phyloP scores from a whole-genome alignment of 2,329 filamentous ascomycete genomes.

The Sporothrix brunneoviolacea region DNA sequence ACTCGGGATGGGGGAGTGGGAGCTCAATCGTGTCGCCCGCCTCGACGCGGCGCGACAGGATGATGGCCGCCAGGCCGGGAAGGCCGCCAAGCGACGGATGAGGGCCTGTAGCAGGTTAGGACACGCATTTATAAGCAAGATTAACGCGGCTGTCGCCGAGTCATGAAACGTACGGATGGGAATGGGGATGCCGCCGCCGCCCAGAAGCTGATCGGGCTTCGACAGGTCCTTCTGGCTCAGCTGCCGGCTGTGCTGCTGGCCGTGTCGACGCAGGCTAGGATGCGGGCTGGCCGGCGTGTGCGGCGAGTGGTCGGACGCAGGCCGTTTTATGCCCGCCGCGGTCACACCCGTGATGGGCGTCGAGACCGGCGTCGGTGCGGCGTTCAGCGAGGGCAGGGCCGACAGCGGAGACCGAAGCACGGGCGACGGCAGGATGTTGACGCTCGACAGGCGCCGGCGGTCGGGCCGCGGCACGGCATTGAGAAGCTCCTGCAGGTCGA shows the following conservation, averaged over 20 bases:
- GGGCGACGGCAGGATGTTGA: slow-evolving; percentile 15
- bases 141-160: too few relatives aligned
- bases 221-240: slow-evolving; percentile 4
- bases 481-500: slow-evolving; percentile 43
- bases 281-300: slow-evolving; percentile 11
- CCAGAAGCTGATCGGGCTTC: slow-evolving; percentile 6
- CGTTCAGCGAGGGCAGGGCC: not conserved
- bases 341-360: not conserved
- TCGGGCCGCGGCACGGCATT: slow-evolving; percentile 36
- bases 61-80: slow-evolving; percentile 48
- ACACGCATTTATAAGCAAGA: too few relatives aligned
- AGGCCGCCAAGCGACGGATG: slow-evolving; percentile 42
- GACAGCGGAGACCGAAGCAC: slow-evolving; percentile 11
- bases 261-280: not conserved
- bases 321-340: slow-evolving; percentile 9
- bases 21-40: slow-evolving; percentile 50
- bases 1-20: slow-evolving; percentile 49
- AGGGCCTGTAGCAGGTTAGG: slow-evolving; percentile 40
- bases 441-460: slow-evolving; percentile 9
- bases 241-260: slow-evolving; percentile 4
- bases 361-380: not conserved
- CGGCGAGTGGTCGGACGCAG: slow-evolving; percentile 4
- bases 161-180: slow-evolving; percentile 39
- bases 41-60: slow-evolving; percentile 46
- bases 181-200: slow-evolving; percentile 26